Conservation (phyloP, 805 yeast genomes). For the Ogataea chonburiensis region DNA sequence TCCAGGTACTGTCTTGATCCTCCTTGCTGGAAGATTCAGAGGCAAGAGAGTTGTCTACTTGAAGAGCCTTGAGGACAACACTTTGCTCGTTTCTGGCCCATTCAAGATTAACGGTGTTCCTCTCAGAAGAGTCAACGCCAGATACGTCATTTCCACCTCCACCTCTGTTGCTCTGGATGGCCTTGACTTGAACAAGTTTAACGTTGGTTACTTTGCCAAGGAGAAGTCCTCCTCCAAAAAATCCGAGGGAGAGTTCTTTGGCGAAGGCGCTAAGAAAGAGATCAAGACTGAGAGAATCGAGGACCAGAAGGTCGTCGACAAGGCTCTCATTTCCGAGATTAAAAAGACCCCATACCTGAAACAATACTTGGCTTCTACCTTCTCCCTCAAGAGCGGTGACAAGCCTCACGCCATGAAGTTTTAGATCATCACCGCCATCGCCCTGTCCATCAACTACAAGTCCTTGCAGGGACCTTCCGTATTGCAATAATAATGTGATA, state of each 20-base stretch:
- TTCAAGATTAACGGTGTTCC: slow-evolving; percentile 99
- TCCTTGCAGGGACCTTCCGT: slow-evolving; percentile 15
- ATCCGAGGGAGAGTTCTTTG: slow-evolving; percentile 92
- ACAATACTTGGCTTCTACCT: slow-evolving; percentile 92
- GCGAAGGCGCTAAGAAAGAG: slow-evolving; percentile 79
- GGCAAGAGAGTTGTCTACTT: slow-evolving; percentile 99
- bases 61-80: slow-evolving; percentile 96
- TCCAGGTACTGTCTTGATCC: slow-evolving; percentile 58
- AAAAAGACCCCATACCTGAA: slow-evolving; percentile 97
- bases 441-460: slow-evolving; percentile 19
- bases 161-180: slow-evolving; percentile 78
- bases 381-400: slow-evolving; percentile 98
- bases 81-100: slow-evolving; percentile 96
- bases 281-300: slow-evolving; percentile 92
- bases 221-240: slow-evolving; percentile 82
- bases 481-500: slow-evolving; percentile 14
- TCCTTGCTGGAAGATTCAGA: slow-evolving; percentile 99
- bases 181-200: slow-evolving; percentile 86
- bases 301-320: slow-evolving; percentile 96
- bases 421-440: slow-evolving; percentile 39
- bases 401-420: slow-evolving; percentile 97
- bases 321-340: slow-evolving; percentile 88
- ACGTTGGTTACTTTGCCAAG: slow-evolving; percentile 94
- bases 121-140: slow-evolving; percentile 97
- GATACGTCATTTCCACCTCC: slow-evolving; percentile 98